Conservation (phyloP, 106 monocot species). For the Platanthera zijinensis region DNA sequence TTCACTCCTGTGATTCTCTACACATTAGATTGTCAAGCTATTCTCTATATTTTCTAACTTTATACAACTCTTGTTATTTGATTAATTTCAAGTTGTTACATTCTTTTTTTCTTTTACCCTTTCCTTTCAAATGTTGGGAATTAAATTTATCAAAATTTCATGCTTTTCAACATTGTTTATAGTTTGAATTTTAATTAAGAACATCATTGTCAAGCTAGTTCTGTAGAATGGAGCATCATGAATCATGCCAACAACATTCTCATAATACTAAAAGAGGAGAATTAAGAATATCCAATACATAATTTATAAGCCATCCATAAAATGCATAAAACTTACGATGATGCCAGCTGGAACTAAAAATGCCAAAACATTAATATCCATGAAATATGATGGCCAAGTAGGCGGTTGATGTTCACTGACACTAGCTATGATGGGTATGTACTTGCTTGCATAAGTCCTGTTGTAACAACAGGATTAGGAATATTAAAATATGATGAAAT, state of each 20-base stretch:
- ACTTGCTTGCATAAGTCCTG: slow-evolving; percentile 99
- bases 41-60: too few species aligned
- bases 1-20: too few species aligned
- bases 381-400: slow-evolving; percentile 99
- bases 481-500: slow-evolving; percentile 1
- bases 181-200: not conserved
- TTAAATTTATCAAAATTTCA: not conserved
- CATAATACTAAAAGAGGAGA: not conserved
- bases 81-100: not conserved
- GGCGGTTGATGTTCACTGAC: slow-evolving; percentile 99
- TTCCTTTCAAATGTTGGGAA: not conserved
- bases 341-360: slow-evolving; percentile 98
- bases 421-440: slow-evolving; percentile 97
- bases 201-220: not conserved
- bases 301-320: not conserved
- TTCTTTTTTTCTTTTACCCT: not conserved
- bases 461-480: slow-evolving; percentile 11
- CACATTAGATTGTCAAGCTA: too few species aligned
- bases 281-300: not conserved
- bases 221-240: not conserved
- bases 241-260: not conserved
- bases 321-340: slow-evolving; percentile 58
- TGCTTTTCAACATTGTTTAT: not conserved
- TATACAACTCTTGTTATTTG: not conserved
- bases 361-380: slow-evolving; percentile 94